phyloP scores from a whole-genome alignment of 257 asterid genomes.

The Solanum sparsipilum region DNA sequence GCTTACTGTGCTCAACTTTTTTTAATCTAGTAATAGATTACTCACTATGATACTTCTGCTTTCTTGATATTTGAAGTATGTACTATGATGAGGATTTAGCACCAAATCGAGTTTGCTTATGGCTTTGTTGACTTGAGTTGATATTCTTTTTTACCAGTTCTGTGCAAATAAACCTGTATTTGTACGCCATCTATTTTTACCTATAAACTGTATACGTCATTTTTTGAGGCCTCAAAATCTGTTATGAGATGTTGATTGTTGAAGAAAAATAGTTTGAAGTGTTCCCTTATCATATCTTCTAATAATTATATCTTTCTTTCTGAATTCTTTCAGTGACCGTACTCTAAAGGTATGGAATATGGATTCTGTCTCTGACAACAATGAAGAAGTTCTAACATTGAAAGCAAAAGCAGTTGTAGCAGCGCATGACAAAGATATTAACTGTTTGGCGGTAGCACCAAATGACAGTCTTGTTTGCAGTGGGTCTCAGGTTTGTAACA shows the following conservation, averaged over 20 bases:
- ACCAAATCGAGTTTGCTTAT: not conserved
- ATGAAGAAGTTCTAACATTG: constrained; percentile 40
- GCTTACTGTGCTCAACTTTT: not conserved
- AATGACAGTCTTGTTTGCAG: constrained; percentile 94
- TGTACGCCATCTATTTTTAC: not conserved
- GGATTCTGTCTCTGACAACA: constrained; percentile 43
- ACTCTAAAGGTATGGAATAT: constrained; percentile 87
- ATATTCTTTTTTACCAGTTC: not conserved
- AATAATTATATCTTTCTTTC: not conserved
- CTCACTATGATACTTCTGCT: not conserved
- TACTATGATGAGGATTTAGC: not conserved
- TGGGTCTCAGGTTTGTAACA: constrained; percentile 80
- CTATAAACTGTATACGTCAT: not conserved
- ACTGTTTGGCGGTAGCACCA: constrained; percentile 83
- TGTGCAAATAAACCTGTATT: not conserved
- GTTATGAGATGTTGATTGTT: not conserved
- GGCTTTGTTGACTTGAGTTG: not conserved
- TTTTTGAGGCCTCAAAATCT: not conserved
- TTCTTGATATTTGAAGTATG: not conserved
- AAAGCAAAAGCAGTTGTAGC: constrained; percentile 84
- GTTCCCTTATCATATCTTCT: not conserved
- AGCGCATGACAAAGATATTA: constrained; percentile 97
- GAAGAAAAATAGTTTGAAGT: not conserved
- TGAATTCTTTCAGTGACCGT: constrained; percentile 53
- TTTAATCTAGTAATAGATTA: not conserved